Conservation (phyloP, 2,329 filamentous ascomycete genomes). For the Colletotrichum lentis region DNA sequence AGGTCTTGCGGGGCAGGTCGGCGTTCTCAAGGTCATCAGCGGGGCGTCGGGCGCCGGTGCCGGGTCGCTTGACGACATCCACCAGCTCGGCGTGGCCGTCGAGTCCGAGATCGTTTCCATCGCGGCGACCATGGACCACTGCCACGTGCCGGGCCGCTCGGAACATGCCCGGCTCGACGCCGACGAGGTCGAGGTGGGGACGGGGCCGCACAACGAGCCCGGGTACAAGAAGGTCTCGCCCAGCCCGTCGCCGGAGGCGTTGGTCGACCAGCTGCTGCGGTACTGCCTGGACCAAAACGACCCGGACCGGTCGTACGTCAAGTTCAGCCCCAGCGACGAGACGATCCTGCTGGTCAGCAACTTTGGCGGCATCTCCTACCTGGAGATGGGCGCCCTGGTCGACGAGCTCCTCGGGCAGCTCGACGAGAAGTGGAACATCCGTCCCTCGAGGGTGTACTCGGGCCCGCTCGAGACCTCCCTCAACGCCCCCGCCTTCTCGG, state of each 20-base stretch:
- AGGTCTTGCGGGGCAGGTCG: slow-evolving; percentile 68
- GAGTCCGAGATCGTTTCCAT: slow-evolving; percentile 64
- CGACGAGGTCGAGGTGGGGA: slow-evolving; percentile 69
- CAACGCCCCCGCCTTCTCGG: slow-evolving; percentile 75
- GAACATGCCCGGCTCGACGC: slow-evolving; percentile 58
- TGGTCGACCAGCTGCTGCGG: slow-evolving; percentile 66
- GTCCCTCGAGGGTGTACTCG: slow-evolving; percentile 63
- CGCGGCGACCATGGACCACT: slow-evolving; percentile 67
- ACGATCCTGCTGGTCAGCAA: slow-evolving; percentile 65
- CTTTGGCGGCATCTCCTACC: slow-evolving; percentile 65
- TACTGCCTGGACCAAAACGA: slow-evolving; percentile 67
- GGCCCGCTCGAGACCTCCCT: slow-evolving; percentile 76
- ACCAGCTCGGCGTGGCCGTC: slow-evolving; percentile 59
- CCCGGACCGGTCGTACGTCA: slow-evolving; percentile 58
- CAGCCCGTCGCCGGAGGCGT: slow-evolving; percentile 55
- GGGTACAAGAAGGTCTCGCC: slow-evolving; percentile 66
- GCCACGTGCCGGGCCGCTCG: slow-evolving; percentile 63
- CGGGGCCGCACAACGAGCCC: slow-evolving; percentile 73
- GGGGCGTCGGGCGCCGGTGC: slow-evolving; percentile 56
- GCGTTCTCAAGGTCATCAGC: slow-evolving; percentile 66
- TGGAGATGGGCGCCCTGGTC: slow-evolving; percentile 64
- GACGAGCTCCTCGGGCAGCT: slow-evolving; percentile 63
- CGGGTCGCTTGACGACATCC: slow-evolving; percentile 59
- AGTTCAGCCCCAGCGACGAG: slow-evolving; percentile 58
- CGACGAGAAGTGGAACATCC: slow-evolving; percentile 55